These are phyloP conservation scores for Cadophora sp. DNA, from an alignment of 2,329 filamentous ascomycete genomes.

Conservation along the genomic window DNA sequence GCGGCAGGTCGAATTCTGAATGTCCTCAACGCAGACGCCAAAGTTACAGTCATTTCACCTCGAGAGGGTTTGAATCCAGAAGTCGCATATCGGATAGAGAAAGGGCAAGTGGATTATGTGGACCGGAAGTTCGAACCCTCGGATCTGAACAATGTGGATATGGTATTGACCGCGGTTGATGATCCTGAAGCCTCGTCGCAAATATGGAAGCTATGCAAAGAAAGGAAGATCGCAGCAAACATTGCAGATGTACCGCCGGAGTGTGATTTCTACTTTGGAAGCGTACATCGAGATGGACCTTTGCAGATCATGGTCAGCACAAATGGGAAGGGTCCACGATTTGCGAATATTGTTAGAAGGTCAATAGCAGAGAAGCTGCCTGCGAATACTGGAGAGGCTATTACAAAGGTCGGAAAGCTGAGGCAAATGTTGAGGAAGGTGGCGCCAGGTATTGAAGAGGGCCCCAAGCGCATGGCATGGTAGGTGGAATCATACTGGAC, in stretches of 20 bases:
- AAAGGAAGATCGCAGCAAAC: slow-evolving; percentile 84
- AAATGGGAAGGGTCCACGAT: slow-evolving; percentile 91
- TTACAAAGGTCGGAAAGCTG: slow-evolving; percentile 82
- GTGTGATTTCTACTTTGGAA: slow-evolving; percentile 99
- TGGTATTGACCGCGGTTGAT: slow-evolving; percentile 94
- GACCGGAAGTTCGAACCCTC: slow-evolving; percentile 84
- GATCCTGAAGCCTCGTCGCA: slow-evolving; percentile 88
- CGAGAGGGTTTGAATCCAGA: slow-evolving; percentile 83
- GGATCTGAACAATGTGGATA: slow-evolving; percentile 86
- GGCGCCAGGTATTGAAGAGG: slow-evolving; percentile 75
- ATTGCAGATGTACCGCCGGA: slow-evolving; percentile 96
- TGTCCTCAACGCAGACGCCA: slow-evolving; percentile 92
- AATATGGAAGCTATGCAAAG: slow-evolving; percentile 94
- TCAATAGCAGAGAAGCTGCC: slow-evolving; percentile 82
- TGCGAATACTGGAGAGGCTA: slow-evolving; percentile 80
- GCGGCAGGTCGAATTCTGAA: slow-evolving; percentile 93
- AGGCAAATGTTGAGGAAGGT: slow-evolving; percentile 79
- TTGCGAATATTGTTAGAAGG: slow-evolving; percentile 85
- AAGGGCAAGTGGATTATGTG: slow-evolving; percentile 78
- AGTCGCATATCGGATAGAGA: slow-evolving; percentile 79
- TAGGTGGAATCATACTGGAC: slow-evolving; percentile 49
- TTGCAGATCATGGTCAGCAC: slow-evolving; percentile 99
- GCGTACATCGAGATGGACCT: slow-evolving; percentile 91
- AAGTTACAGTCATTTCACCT: slow-evolving; percentile 86
- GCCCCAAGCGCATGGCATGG: slow-evolving; percentile 91